Evolutionary conservation across 2,329 filamentous ascomycete species (phyloP).

Genomic region (Whalleya microplaca): DNA sequence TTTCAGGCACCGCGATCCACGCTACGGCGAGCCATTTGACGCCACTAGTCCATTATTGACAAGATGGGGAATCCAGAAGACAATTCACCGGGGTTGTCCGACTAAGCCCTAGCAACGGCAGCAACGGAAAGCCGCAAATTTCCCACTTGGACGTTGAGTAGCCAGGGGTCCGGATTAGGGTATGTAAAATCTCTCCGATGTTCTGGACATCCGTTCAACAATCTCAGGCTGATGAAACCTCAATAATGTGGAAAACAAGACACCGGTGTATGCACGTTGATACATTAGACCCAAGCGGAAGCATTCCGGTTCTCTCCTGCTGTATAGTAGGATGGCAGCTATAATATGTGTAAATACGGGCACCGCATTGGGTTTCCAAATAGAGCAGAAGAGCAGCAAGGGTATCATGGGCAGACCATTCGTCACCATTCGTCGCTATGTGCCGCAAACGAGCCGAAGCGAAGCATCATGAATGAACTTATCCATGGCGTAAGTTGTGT

Average conservation of each 20-base stretch:
- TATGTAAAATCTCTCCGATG: background rate
- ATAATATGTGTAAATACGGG: slow-evolving; percentile 4
- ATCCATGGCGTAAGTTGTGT: too few species aligned
- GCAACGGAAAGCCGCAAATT: background rate
- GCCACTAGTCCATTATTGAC: slow-evolving; percentile 8
- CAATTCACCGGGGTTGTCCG: background rate
- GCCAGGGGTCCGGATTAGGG: background rate
- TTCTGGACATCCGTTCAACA: slow-evolving; percentile 2
- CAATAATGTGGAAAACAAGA: slow-evolving; percentile 12
- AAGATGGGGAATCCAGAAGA: background rate
- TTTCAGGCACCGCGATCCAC: slow-evolving; percentile 21
- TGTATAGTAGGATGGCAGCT: slow-evolving; percentile 12
- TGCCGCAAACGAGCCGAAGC: background rate
- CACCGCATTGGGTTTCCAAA: background rate
- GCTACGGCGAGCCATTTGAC: slow-evolving; percentile 27
- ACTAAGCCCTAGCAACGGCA: background rate
- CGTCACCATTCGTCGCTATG: background rate
- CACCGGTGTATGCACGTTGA: slow-evolving; percentile 11
- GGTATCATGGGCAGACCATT: background rate
- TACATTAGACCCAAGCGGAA: slow-evolving; percentile 23
- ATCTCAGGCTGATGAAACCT: slow-evolving; percentile 6
- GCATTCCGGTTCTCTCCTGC: background rate
- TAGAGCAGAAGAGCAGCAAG: background rate
- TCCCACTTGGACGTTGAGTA: background rate
- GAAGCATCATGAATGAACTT: too few species aligned